Conservation (phyloP, 202 grass and related monocot genomes). For the Bolboschoenoplectus hybrid region DNA sequence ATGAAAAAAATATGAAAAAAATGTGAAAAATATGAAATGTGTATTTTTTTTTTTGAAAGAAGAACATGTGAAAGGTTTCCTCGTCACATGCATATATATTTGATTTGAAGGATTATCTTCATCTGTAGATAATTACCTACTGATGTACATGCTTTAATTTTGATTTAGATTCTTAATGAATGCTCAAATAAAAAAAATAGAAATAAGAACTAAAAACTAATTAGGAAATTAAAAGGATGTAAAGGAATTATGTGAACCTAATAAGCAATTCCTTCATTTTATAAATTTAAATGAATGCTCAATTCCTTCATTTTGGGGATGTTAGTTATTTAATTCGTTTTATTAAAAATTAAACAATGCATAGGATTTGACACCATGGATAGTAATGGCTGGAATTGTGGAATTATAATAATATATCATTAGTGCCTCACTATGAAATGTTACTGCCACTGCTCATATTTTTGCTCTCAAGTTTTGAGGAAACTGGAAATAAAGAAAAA, state of each 20-base stretch:
- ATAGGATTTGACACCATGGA: conserved; percentile 14
- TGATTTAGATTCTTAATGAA: neutral
- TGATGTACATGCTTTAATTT: neutral
- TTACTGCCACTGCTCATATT: neutral
- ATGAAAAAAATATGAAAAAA: too few species aligned
- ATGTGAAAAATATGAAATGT: too few species aligned
- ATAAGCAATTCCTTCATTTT: too few species aligned
- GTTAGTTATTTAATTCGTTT: too few species aligned
- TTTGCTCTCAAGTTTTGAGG: neutral
- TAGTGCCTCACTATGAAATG: conserved; percentile 25
- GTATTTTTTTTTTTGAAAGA: neutral
- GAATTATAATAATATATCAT: neutral
- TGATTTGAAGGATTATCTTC: neutral
- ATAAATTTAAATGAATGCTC: too few species aligned
- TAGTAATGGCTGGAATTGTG: conserved; percentile 3
- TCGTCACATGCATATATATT: neutral
- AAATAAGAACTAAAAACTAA: neutral
- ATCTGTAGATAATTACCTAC: neutral
- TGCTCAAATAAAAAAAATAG: neutral
- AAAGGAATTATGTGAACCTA: too few species aligned
- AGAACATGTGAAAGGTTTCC: neutral
- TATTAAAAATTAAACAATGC: neutral
- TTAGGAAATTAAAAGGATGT: neutral
- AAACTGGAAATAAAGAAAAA: neutral
- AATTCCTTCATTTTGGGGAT: too few species aligned